Evolutionary conservation across 345 rosid genomes (phyloP), one percentile per base, ranked within the genome.

Genomic region (Mallotus nudiflorus): DNA sequence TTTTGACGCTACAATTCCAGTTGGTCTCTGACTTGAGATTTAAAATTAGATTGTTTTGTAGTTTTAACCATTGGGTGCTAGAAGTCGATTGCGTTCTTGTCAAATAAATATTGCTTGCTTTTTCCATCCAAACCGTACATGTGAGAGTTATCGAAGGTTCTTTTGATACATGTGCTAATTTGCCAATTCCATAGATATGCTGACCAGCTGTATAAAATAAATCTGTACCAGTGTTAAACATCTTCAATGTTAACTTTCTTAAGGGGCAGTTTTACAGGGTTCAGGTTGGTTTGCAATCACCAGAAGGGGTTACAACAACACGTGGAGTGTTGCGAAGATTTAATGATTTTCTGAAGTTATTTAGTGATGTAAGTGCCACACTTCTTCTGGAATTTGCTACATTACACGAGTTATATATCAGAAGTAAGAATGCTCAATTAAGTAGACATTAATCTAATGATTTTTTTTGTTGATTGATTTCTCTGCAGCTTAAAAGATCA

Each of bases 261-360:
- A 78, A 77, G 78, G 82, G 82, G 67, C 99, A 95, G 99, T 95
- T 92, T 89, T 95, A 95, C 89, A 92, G 99, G 97, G 91, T 92
- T 75, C 97, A 95, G 86, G 78, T 92, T 68, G 91, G 98, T 68
- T 3, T 95, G 50, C 98, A 95, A 77, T 90, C 99, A 25, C 97
- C 94, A 28, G 96, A 89, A 75, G 99, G 98, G 66, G 70, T 85
- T 68, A 92, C 97, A 37, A 79, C 85, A 27, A 82, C 78, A 40
- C 87, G 83, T 63, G 92, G 80, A 62, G 89, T 90, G 22, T 78
- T 90, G 82, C 86, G 98, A 87, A 88, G 99, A 84, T 95, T 95
- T 82, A 95, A 90, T 85, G 92, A 95, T 73, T 92, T 95, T 77
- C 69, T 92, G 73, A 92, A 84, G 86, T 85, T 95, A 78, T 92